Evolutionary conservation across 257 asterid genomes (phyloP).

Genomic region (Prunella vulgaris): DNA sequence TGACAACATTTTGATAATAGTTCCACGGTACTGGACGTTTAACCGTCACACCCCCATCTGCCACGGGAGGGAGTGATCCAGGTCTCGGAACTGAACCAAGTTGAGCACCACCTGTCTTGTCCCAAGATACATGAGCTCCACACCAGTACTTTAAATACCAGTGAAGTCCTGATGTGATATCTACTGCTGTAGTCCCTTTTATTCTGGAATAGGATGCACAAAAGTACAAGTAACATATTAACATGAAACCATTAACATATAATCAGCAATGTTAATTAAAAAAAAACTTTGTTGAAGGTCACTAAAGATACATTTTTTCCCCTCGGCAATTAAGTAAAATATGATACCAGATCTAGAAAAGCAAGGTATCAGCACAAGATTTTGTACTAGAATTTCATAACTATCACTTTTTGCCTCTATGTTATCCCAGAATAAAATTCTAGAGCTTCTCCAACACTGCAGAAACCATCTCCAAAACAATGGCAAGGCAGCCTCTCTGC

Average conservation of each 20-base stretch:
- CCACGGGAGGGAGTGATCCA: constrained; percentile 74
- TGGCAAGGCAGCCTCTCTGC: neutral
- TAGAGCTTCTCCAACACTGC: neutral
- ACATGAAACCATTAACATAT: constrained; percentile 11
- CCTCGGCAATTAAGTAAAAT: neutral
- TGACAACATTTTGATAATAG: constrained; percentile 96
- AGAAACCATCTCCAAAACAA: neutral
- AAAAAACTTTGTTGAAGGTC: neutral
- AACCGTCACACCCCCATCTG: constrained; percentile 50
- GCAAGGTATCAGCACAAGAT: neutral
- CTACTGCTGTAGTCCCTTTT: constrained; percentile 88
- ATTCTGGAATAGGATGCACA: constrained; percentile 37
- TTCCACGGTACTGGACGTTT: constrained; percentile 89
- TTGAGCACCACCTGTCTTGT: constrained; percentile 89
- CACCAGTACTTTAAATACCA: constrained; percentile 92
- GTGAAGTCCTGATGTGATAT: constrained; percentile 85
- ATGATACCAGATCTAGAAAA: neutral
- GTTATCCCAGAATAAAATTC: neutral
- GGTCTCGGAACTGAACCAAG: constrained; percentile 75
- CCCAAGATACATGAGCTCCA: constrained; percentile 97
- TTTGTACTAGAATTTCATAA: neutral
- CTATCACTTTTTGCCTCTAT: neutral
- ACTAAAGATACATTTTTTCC: neutral
- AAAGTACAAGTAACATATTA: constrained; percentile 4
- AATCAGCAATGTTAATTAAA: neutral